Percentiles rank a stretch among this genome's conserved stretches.
Conservation (phyloP, 164 flowering plant species). For the Akebia trifoliata region DNA sequence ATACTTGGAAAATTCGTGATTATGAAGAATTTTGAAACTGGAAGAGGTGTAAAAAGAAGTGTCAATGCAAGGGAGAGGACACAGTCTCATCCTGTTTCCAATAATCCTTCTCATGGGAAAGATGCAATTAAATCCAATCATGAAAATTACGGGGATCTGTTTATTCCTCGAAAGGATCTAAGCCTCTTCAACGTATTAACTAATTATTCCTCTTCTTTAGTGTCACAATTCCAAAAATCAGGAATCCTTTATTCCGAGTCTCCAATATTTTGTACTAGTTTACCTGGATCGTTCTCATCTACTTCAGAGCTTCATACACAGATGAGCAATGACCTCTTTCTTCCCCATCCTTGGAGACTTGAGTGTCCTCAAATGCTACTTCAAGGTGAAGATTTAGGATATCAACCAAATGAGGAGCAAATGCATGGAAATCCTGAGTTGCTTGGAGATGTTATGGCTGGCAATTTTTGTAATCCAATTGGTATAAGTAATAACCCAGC, state of each 20-base stretch:
- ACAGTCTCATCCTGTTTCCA: slow-evolving; percentile 3
- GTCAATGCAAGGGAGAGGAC: neutral
- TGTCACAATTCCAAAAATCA: neutral
- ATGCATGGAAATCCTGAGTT: slow-evolving; percentile 8
- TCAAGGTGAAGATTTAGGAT: neutral
- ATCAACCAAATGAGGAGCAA: neutral
- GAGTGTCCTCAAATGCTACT: slow-evolving; percentile 9
- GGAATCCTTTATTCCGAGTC: neutral
- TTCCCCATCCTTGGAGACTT: slow-evolving; percentile 9
- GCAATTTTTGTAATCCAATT: slow-evolving; percentile 6
- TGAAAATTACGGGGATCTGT: neutral
- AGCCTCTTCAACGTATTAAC: neutral
- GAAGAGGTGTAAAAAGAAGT: neutral
- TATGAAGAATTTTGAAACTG: neutral
- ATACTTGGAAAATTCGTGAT: neutral
- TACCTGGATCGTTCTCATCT: slow-evolving; percentile 6
- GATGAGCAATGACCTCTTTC: slow-evolving; percentile 9
- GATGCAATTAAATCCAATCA: neutral
- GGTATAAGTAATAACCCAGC: neutral
- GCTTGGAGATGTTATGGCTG: slow-evolving; percentile 11
- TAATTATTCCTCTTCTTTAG: neutral
- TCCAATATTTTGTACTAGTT: slow-evolving; percentile 17
- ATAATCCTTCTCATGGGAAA: slow-evolving; percentile 10
- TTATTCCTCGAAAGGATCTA: slow-evolving; percentile 4
- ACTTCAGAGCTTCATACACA: neutral